Base-by-base conservation (phyloP, 768 basidiomycete genomes). In the Ephemerocybe angulata region DNA sequence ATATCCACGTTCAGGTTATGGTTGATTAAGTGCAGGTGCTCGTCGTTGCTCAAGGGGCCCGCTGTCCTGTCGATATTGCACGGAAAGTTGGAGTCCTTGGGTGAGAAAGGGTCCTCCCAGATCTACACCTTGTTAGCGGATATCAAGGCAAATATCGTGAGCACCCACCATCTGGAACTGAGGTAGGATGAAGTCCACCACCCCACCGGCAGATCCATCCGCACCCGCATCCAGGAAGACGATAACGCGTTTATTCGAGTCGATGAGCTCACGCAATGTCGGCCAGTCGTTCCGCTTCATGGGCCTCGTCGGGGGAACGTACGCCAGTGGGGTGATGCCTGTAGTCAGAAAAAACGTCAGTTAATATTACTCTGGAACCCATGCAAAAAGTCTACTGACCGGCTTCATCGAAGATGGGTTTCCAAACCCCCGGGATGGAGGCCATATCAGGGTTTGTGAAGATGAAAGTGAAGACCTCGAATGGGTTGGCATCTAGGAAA, bases 381-480 rank as follows among this genome's bases (percentile, higher is more conserved):
- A 42, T 30, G 35, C 21, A 38, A 1, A 38, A 19, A 41, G 22
- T 6, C 2, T 19, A 69, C 60, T 67, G 64, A 64, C 84, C 82
- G 13, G 81, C 70, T 1, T 66, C 41, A 37, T 78, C 72, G 65
- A 86, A 86, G 0, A 75, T 70, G 1, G 81, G 79, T 30, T 76
- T 76, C 79, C 82, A 85, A 5, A 77, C 65, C 4, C 69, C 70
- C 4, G 70, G 62, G 11, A 83, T 70, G 1, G 80, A 77, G 15
- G 77, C 67, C 8, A 76, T 74, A 53, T 86, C 85, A 3, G 80
- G 82, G 63, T 87, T 87, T 35, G 86, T 86, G 62, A 88, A 85
- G 33, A 87, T 68, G 50, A 87, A 64, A 1, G 85, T 84, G 46
- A 86, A 60, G 55, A 86, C 82, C 52, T 86, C 85, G 58, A 78